A percentile compares a stretch with the other conserved stretches of the same genome.
Evolutionary conservation across 2,329 filamentous ascomycete species (phyloP).

Genomic region (Neospermospora avenae): DNA sequence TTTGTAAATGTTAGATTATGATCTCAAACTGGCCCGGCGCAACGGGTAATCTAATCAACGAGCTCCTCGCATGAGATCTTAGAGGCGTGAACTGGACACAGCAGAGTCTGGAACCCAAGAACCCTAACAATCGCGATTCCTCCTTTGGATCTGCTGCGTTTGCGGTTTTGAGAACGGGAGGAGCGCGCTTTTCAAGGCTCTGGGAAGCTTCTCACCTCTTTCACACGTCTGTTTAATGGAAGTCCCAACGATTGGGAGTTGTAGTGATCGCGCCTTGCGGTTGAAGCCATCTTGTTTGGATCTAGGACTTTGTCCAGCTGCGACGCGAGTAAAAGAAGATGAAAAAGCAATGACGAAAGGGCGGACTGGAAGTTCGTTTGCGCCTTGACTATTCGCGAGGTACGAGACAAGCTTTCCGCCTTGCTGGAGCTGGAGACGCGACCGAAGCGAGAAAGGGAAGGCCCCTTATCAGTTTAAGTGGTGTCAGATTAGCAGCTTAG

Average conservation of each 20-base stretch:
- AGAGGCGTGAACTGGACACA: neutral
- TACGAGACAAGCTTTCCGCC: neutral
- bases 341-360: neutral
- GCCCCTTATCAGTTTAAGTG: slow-evolving; percentile 5
- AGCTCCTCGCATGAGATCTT: too few species aligned
- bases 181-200: slow-evolving; percentile 7
- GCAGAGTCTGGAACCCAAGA: neutral
- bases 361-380: neutral
- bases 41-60: neutral
- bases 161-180: neutral
- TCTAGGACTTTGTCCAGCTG: neutral
- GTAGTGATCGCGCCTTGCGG: slow-evolving; percentile 48
- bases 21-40: slow-evolving; percentile 11
- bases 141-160: neutral
- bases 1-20: slow-evolving; percentile 35
- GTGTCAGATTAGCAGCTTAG: neutral
- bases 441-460: neutral
- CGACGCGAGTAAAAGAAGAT: neutral
- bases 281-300: slow-evolving; percentile 9
- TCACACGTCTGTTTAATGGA: slow-evolving; percentile 61
- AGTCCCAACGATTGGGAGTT: slow-evolving; percentile 66
- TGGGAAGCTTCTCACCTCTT: slow-evolving; percentile 54
- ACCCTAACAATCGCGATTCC: neutral
- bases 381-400: slow-evolving; percentile 1
- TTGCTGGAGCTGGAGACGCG: neutral